Evolutionary conservation across 805 yeast species (phyloP).

Genomic region (Ogataea paraovalis): DNA sequence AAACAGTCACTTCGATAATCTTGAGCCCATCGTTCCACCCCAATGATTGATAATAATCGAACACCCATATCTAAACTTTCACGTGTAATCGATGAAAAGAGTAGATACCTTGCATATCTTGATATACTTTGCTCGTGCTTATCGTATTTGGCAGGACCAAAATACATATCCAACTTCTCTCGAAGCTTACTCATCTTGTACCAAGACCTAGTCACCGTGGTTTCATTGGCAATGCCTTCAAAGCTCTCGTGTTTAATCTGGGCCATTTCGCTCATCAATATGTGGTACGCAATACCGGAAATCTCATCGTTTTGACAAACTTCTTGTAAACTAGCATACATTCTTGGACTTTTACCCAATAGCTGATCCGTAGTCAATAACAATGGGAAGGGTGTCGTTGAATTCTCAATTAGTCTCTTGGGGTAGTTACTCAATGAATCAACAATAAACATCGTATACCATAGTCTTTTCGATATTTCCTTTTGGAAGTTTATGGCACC

Average conservation of each 20-base stretch:
- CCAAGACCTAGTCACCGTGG: constrained; percentile 10
- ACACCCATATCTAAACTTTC: constrained; percentile 22
- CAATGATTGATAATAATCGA: constrained; percentile 18
- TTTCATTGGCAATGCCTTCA: constrained; percentile 2
- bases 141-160: constrained; percentile 4
- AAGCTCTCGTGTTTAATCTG: constrained; percentile 21
- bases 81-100: constrained; percentile 22
- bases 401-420: constrained; percentile 15
- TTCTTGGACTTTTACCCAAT: constrained; percentile 3
- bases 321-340: constrained; percentile 3
- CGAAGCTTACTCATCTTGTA: constrained; percentile 11
- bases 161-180: constrained; percentile 9
- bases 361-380: constrained; percentile 14
- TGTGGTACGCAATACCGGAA: constrained; percentile 20
- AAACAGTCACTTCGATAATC: constrained; percentile 20
- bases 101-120: constrained; percentile 17
- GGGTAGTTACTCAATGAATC: constrained; percentile 26
- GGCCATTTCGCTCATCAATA: constrained; percentile 19
- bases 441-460: constrained; percentile 24
- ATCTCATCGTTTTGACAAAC: constrained; percentile 15
- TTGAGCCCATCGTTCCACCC: constrained; percentile 18
- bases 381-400: constrained; percentile 20
- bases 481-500: constrained; percentile 10
- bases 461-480: constrained; percentile 22
- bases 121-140: constrained; percentile 10